These are phyloP conservation scores for Piloderma croceum DNA, from an alignment of 768 basidiomycete genomes.

Conservation along the genomic window DNA sequence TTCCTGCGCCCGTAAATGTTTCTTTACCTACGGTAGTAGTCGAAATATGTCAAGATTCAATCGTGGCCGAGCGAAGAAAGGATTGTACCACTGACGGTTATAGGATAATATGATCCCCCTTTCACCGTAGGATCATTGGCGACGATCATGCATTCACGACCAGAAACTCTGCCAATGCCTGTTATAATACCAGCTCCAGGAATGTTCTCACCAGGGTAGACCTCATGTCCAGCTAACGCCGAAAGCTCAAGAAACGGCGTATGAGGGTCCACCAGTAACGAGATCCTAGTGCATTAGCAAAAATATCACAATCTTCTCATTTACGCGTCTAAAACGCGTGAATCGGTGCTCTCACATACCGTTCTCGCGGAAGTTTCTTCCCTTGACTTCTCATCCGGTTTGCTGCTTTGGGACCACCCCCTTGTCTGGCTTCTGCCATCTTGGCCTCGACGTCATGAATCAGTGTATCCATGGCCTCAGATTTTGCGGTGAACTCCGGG, in stretches of 20 bases:
- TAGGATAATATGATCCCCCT: constrained; percentile 87
- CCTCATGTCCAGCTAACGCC: constrained; percentile 78
- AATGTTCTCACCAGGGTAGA: constrained; percentile 69
- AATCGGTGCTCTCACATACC: no score
- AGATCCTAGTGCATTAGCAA: constrained; percentile 43
- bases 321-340: neutral
- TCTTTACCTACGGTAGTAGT: constrained; percentile 63
- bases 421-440: constrained; percentile 52
- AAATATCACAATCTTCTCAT: neutral
- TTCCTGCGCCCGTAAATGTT: constrained; percentile 91
- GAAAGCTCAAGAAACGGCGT: constrained; percentile 90
- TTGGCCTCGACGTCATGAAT: constrained; percentile 61
- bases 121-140: constrained; percentile 95
- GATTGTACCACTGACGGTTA: constrained; percentile 48
- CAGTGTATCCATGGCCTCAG: constrained; percentile 63
- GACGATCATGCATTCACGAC: constrained; percentile 80
- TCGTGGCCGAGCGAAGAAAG: neutral
- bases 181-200: constrained; percentile 91
- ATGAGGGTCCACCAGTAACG: constrained; percentile 72
- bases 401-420: constrained; percentile 71
- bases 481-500: constrained; percentile 64
- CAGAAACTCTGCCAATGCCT: constrained; percentile 73
- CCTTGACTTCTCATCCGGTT: constrained; percentile 72
- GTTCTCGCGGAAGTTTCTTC: constrained; percentile 79
- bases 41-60: constrained; percentile 2